A percentile compares a stretch with the other conserved stretches of the same genome.
Conservation (phyloP, 129 eudicot species). For the Centaurea solstitialis region DNA sequence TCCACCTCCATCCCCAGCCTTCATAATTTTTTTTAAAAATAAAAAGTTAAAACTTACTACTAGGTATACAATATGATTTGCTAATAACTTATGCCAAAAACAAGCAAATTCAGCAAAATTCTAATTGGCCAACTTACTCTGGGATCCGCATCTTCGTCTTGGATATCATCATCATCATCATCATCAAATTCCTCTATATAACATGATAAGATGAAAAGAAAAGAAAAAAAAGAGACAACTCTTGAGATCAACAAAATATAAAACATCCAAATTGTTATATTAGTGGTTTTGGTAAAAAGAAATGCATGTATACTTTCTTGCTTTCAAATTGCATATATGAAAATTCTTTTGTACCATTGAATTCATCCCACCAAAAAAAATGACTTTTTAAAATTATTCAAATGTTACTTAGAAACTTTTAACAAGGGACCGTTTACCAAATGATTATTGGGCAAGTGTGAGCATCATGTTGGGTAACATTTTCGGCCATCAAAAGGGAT, state of each 20-base stretch:
- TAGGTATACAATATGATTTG: neutral
- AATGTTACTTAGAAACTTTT: neutral
- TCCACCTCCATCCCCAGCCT: conserved; percentile 77
- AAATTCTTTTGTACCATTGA: neutral
- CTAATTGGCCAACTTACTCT: conserved; percentile 41
- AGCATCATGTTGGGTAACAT: too few relatives aligned
- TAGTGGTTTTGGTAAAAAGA: neutral
- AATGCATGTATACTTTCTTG: neutral
- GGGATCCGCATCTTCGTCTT: conserved; percentile 54
- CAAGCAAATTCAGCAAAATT: neutral
- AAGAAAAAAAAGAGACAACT: neutral
- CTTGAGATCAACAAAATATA: conserved; percentile 7
- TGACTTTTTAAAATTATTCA: neutral
- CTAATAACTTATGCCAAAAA: neutral
- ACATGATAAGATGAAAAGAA: neutral
- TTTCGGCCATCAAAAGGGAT: too few relatives aligned
- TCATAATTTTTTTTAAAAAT: neutral
- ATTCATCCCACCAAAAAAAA: neutral
- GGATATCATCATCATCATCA: conserved; percentile 48
- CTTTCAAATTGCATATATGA: neutral
- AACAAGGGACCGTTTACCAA: neutral
- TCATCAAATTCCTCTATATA: conserved; percentile 49
- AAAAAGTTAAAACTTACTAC: neutral
- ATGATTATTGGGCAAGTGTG: too few relatives aligned
- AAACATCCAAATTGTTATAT: neutral